Evolutionary conservation across 768 basidiomycete genomes (phyloP).

Genomic region (Tulasnella sp.): DNA sequence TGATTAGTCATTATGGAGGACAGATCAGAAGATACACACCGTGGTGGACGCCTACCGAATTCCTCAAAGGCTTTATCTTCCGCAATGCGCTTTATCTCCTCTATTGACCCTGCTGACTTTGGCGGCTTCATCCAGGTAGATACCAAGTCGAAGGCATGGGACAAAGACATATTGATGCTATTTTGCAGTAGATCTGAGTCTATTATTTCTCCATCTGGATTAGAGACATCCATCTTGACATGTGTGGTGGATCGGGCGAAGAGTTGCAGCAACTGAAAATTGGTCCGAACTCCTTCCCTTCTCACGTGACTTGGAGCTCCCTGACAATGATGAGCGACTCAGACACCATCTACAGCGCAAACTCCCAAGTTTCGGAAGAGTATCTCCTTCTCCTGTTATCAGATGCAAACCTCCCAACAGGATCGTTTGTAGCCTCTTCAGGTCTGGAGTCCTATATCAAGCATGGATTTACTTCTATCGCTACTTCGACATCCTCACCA

Average conservation of each 20-base stretch:
- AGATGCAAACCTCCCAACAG: slow-evolving; percentile 92
- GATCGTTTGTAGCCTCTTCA: slow-evolving; percentile 88
- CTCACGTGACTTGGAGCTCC: no score
- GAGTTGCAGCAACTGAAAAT: no score
- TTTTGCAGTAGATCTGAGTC: slow-evolving; percentile 9
- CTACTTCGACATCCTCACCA: slow-evolving; percentile 24
- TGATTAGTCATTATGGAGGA: not conserved
- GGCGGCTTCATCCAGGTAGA: slow-evolving; percentile 7
- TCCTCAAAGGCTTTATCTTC: slow-evolving; percentile 4
- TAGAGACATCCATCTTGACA: no score
- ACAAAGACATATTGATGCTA: slow-evolving; percentile 10
- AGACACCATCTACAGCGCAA: not conserved
- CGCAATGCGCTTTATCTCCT: not conserved
- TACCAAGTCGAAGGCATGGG: slow-evolving; percentile 5
- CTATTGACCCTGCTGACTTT: not conserved
- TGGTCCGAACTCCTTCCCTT: no score
- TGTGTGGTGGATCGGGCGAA: no score
- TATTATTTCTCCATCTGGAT: no score
- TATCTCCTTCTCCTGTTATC: slow-evolving; percentile 69
- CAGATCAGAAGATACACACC: not conserved
- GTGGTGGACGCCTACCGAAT: not conserved
- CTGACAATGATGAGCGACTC: not conserved
- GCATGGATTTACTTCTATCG: slow-evolving; percentile 70
- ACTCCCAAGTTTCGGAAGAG: slow-evolving; percentile 33
- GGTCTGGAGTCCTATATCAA: slow-evolving; percentile 83